phyloP scores from a whole-genome alignment of 2,329 filamentous ascomycete genomes.

The Cladosporium sp. region DNA sequence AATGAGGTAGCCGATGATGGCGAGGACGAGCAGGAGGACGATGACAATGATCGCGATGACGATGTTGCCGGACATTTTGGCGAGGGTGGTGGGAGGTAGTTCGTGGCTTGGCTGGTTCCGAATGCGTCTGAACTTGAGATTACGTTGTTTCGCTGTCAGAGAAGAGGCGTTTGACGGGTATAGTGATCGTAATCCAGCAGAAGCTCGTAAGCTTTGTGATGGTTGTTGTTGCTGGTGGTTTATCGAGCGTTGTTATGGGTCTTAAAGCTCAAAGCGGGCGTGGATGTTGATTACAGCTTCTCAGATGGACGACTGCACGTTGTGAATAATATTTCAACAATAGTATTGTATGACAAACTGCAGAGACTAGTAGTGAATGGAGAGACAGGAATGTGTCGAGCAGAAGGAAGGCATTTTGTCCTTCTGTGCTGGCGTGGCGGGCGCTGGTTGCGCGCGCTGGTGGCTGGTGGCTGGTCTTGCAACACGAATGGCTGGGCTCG shows the following conservation, averaged over 20 bases:
- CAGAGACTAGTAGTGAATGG: slow-evolving; percentile 5
- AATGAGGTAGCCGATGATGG: slow-evolving; percentile 51
- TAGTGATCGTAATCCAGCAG: background rate
- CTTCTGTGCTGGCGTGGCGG: slow-evolving; percentile 16
- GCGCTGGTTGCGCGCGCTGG: slow-evolving; percentile 2
- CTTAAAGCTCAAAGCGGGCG: background rate
- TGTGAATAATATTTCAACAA: background rate
- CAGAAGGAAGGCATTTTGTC: slow-evolving; percentile 15
- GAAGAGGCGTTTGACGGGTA: background rate
- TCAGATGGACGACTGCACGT: background rate
- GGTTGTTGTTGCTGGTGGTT: background rate
- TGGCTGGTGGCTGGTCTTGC: slow-evolving; percentile 21
- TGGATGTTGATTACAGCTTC: background rate
- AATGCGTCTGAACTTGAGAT: slow-evolving; percentile 9
- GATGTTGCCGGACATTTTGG: slow-evolving; percentile 54
- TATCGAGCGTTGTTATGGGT: background rate
- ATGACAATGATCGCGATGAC: slow-evolving; percentile 57
- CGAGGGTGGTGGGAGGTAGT: slow-evolving; percentile 11
- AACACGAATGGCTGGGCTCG: slow-evolving; percentile 22
- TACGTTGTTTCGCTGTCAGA: background rate
- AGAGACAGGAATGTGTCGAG: slow-evolving; percentile 14
- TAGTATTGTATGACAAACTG: slow-evolving; percentile 1
- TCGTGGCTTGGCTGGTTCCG: slow-evolving; percentile 15
- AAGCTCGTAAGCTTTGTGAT: background rate
- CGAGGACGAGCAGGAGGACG: slow-evolving; percentile 52